Base-by-base conservation (phyloP, 345 rosid species). In the Cardamine chenopodiifolia region DNA sequence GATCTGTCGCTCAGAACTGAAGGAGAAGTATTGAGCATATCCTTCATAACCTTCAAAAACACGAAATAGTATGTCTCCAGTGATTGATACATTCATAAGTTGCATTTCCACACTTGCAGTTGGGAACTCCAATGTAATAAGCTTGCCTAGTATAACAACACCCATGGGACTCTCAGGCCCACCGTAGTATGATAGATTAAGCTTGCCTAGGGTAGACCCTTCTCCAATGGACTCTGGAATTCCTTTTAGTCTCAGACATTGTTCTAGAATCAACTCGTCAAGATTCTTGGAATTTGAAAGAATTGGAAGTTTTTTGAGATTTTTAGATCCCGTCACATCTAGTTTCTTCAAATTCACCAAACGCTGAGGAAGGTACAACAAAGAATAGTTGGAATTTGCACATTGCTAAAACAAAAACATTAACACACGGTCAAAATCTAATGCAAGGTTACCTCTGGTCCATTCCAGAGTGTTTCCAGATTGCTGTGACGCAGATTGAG, bases 261-360 rank as follows among this genome's bases (percentile, higher is more conserved):
- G 50, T 71, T 71, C 50, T 12, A 61, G 0, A 9, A 25, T 8
- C 68, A 72, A 25, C 18, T 62, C 68, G 6, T n/a, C 76, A 52
- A 60, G 76, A 4, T 1, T 37, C 18, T 1, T n/a, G 40, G 23
- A 1, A 52, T 5, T 0, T 29, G 57, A 28, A 40, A 54, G 45
- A 15, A 8, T 5, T 28, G 65, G 57, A 55, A 73, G 44, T 15
- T 3, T 4, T 5, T 22, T 40, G 56, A 73, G 64, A 10, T 64
- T 22, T 64, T 28, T 54, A 42, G 70, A 73, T 3, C 71, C 77
- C 2, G 63, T 52, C 39, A 72, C 20, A 72, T 72, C 76, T 14
- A 72, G 31, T 62, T 19, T 72, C 62, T 31, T 40, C 42, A 69
- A 44, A 9, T 19, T 9, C 2, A 0, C 0, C 1, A 48, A 48